Conservation (phyloP, 2,329 filamentous ascomycete species). For the Teratosphaeria pseudoeucalypti region DNA sequence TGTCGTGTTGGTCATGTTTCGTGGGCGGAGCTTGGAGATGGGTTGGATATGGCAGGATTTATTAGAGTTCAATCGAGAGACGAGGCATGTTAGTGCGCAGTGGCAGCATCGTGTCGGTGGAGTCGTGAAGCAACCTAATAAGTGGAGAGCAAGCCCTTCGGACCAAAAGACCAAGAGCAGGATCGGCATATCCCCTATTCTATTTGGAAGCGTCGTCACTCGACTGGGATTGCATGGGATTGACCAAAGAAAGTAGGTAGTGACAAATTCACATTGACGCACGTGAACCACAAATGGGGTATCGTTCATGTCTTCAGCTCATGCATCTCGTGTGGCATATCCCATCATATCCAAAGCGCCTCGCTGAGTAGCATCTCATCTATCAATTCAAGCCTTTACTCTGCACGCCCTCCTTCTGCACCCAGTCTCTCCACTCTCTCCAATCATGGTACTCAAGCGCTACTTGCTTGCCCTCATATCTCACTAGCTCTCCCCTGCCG, state of each 20-base stretch:
- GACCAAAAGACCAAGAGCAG: too few relatives aligned
- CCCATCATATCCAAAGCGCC: background rate
- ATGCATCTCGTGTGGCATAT: background rate
- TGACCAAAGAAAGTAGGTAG: background rate
- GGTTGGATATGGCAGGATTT: background rate
- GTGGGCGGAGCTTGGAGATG: background rate
- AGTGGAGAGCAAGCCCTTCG: background rate
- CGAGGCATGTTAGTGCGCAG: background rate
- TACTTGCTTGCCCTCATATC: slow-evolving; percentile 79
- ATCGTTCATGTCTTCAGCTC: background rate
- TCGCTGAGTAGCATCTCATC: background rate
- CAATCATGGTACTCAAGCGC: slow-evolving; percentile 62
- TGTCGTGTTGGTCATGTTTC: background rate
- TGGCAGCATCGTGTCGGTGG: background rate
- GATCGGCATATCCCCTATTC: too few relatives aligned
- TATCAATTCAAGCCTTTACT: background rate
- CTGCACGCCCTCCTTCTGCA: slow-evolving; percentile 17
- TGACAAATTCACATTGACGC: too few relatives aligned
- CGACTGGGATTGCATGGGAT: background rate
- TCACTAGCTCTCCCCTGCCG: slow-evolving; percentile 60
- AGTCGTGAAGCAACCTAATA: background rate
- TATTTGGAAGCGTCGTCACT: too few relatives aligned
- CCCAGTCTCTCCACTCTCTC: slow-evolving; percentile 70
- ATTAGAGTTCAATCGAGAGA: background rate
- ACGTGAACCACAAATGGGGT: background rate